Conservation (phyloP, 306 rosid genomes). For the Oxytropis ochrocephala region DNA sequence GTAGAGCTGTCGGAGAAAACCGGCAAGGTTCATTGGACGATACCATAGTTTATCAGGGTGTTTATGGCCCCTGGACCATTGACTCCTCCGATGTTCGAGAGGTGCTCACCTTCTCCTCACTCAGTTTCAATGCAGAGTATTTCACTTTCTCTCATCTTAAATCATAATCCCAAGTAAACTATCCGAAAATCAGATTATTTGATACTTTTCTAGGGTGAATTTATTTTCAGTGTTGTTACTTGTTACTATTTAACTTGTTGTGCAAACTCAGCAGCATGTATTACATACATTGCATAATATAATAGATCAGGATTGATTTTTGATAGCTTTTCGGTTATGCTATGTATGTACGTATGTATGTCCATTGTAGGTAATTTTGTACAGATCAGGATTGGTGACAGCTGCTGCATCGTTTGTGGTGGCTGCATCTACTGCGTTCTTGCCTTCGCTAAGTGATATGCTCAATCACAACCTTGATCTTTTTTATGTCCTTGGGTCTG, state of each 20-base stretch:
- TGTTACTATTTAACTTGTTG: no score
- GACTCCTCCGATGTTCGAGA: slow-evolving; percentile 70
- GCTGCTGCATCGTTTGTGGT: slow-evolving; percentile 67
- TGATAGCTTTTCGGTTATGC: slow-evolving; percentile 7
- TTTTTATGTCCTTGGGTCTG: slow-evolving; percentile 52
- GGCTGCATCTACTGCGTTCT: slow-evolving; percentile 61
- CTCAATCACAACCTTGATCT: slow-evolving; percentile 52
- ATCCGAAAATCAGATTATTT: not conserved
- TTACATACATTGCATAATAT: no score
- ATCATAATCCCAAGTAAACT: not conserved
- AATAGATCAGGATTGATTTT: no score
- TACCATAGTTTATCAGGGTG: slow-evolving; percentile 47
- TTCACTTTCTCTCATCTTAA: not conserved
- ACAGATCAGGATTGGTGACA: slow-evolving; percentile 77
- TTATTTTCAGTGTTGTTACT: no score
- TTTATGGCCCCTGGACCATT: slow-evolving; percentile 87
- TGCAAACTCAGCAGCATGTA: no score
- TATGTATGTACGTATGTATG: slow-evolving; percentile 3
- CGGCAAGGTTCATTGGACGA: slow-evolving; percentile 28
- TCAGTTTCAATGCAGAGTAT: not conserved
- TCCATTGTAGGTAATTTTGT: slow-evolving; percentile 56
- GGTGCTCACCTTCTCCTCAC: slow-evolving; percentile 22
- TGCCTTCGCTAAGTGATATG: slow-evolving; percentile 31
- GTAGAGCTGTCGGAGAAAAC: slow-evolving; percentile 53
- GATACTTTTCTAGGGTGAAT: no score